Evolutionary conservation across 805 yeast genomes (phyloP).

Genomic region (Phaffomyces opuntiae): DNA sequence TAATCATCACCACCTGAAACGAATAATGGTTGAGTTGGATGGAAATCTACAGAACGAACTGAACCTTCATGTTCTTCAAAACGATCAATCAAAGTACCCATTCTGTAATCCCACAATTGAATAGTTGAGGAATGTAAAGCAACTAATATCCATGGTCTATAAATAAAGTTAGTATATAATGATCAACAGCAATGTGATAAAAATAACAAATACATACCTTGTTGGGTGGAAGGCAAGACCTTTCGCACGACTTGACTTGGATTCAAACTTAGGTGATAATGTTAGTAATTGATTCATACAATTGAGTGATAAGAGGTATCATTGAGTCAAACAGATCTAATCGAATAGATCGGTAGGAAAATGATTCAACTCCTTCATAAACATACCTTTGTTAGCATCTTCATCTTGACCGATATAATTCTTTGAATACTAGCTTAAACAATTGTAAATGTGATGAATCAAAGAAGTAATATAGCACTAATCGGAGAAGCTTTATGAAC

Average conservation of each 20-base stretch:
- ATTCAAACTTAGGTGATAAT: conserved; percentile 61
- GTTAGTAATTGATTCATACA: conserved; percentile 4
- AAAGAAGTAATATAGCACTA: background rate
- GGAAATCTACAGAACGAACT: conserved; percentile 91
- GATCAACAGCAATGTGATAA: too few relatives aligned
- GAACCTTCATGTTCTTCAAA: conserved; percentile 99
- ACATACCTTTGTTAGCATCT: conserved; percentile 71
- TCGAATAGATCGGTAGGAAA: background rate
- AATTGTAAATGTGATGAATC: background rate
- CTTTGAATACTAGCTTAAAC: background rate
- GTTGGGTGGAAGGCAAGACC: conserved; percentile 96
- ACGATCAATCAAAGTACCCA: conserved; percentile 95
- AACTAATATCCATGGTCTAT: conserved; percentile 90
- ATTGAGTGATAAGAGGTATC: background rate
- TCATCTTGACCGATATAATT: conserved; percentile 44
- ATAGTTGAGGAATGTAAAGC: conserved; percentile 97
- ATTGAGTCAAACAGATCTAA: background rate
- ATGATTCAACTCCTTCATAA: background rate
- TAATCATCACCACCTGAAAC: conserved; percentile 98
- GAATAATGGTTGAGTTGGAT: conserved; percentile 95
- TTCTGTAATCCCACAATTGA: conserved; percentile 98
- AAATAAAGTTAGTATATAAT: conserved; percentile 14
- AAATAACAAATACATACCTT: conserved; percentile 30
- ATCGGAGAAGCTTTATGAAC: background rate
- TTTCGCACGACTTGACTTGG: conserved; percentile 95